Evolutionary conservation across 1,284 basidiomycete genomes (phyloP), one percentile per base, ranked within the genome.

Genomic region (Filobasidium uniguttulatum): DNA sequence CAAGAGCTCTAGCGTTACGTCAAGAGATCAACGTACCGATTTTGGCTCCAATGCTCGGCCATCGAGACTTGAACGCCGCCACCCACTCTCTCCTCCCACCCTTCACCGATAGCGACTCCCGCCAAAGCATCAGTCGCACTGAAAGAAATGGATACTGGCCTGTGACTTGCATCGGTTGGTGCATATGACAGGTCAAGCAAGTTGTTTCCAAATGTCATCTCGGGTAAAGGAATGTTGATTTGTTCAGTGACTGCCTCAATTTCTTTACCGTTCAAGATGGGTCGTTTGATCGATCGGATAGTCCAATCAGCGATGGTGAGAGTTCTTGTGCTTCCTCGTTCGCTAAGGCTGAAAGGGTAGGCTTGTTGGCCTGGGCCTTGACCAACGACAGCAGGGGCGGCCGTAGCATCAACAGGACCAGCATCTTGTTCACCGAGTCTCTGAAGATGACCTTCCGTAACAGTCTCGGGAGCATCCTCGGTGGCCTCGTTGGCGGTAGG

Each of bases 161-260:
- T 28, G 8, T 20, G 50, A 49, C 15, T 43, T 15, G 12, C 44
- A 3, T 25, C 35, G 7, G 31, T 38, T 5, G 60, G 53, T 9
- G 50, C 48, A 53, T 75, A 71, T 1, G 53, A 53, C 12, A 97
- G 70, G 6, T 74, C 71, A 1, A 99, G 74, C 17, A 69, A 69
- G 67, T 97, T 98, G 65, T 78, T 79, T 4, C 90, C 90, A 62
- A 97, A 98, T 0, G 85, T 90, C 88, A 98, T 98, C 65, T 99
- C 93, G 2, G 94, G 94, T 0, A 93, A 69, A 0, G 91, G 85
- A 26, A 98, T 76, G 3, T 75, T 76, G 59, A 94, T 80, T 46
- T 76, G 76, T 56, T 85, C 80, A 30, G 75, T 69, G 1, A 85
- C 81, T 57, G 64, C 62, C 46, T 76, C 75, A 38, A 75, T 70